Conservation (phyloP, 1,284 basidiomycete species). For the Athelia sp. region DNA sequence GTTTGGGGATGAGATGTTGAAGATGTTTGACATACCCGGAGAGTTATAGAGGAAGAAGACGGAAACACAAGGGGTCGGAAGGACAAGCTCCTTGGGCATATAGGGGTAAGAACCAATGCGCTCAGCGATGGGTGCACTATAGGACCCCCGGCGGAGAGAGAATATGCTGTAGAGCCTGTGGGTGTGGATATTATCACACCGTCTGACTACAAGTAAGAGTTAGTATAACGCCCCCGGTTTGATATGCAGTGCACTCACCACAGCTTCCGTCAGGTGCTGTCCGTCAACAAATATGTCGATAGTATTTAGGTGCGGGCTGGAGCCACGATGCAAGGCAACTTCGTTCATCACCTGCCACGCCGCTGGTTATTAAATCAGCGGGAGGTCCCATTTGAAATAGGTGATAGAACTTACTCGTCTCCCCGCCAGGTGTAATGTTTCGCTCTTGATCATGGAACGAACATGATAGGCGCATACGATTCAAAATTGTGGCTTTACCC, state of each 20-base stretch:
- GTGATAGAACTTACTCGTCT: too few species aligned
- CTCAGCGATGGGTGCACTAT: slow-evolving; percentile 94
- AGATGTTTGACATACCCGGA: slow-evolving; percentile 61
- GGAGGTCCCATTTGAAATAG: background rate
- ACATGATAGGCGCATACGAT: slow-evolving; percentile 84
- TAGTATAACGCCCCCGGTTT: slow-evolving; percentile 5
- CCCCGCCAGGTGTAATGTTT: slow-evolving; percentile 39
- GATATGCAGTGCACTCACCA: slow-evolving; percentile 52
- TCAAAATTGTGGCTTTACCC: slow-evolving; percentile 75
- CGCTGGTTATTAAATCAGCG: slow-evolving; percentile 14
- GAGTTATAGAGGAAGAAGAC: slow-evolving; percentile 73
- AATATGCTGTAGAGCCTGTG: slow-evolving; percentile 96
- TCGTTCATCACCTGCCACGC: slow-evolving; percentile 99
- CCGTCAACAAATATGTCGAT: slow-evolving; percentile 96
- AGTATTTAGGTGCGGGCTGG: slow-evolving; percentile 88
- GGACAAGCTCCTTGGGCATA: slow-evolving; percentile 89
- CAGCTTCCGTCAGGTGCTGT: slow-evolving; percentile 92
- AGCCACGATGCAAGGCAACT: slow-evolving; percentile 87
- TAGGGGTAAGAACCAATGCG: slow-evolving; percentile 89
- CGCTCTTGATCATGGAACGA: slow-evolving; percentile 65
- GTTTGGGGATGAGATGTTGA: background rate
- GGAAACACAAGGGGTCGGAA: slow-evolving; percentile 93
- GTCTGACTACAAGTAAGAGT: slow-evolving; percentile 62
- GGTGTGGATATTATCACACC: slow-evolving; percentile 94
- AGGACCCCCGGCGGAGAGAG: slow-evolving; percentile 91